Conservation (phyloP, 2,329 filamentous ascomycete genomes). For the Aspergillus persii region DNA sequence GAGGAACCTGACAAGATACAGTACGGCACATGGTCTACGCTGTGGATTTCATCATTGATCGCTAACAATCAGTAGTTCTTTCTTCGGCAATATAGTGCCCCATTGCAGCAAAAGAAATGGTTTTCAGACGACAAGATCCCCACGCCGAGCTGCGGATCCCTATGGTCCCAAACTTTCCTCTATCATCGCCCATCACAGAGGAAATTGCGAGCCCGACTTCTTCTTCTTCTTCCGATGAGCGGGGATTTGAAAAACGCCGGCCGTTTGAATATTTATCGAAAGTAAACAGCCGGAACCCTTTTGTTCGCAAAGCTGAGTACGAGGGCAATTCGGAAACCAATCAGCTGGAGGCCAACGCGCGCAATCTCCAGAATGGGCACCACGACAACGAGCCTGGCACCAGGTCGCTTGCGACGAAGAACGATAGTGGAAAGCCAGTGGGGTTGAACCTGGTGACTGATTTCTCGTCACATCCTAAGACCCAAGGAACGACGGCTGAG, state of each 20-base stretch:
- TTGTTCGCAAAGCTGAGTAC: conserved; percentile 5
- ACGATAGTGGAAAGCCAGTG: conserved; percentile 29
- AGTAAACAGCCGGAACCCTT: conserved; percentile 19
- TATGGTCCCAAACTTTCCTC: conserved; percentile 36
- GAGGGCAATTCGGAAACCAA: background rate
- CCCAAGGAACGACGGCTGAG: conserved; percentile 7
- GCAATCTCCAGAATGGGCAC: background rate
- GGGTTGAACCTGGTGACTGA: conserved; percentile 45
- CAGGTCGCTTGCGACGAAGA: conserved; percentile 11
- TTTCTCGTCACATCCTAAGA: conserved; percentile 27
- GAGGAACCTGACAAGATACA: background rate
- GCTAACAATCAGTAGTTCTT: background rate
- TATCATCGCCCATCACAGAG: conserved; percentile 45
- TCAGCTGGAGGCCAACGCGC: background rate
- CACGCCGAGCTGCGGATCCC: conserved; percentile 31
- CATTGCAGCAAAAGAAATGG: conserved; percentile 21
- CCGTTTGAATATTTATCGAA: conserved; percentile 34
- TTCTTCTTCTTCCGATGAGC: conserved; percentile 32
- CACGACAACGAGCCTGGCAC: conserved; percentile 14
- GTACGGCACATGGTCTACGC: background rate
- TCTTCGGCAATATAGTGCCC: conserved; percentile 9
- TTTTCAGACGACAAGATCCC: conserved; percentile 20
- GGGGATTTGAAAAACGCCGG: conserved; percentile 25
- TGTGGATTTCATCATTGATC: background rate
- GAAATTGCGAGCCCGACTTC: conserved; percentile 40